Conservation (phyloP, 2,329 filamentous ascomycete genomes). For the Sporothrix sp. region DNA sequence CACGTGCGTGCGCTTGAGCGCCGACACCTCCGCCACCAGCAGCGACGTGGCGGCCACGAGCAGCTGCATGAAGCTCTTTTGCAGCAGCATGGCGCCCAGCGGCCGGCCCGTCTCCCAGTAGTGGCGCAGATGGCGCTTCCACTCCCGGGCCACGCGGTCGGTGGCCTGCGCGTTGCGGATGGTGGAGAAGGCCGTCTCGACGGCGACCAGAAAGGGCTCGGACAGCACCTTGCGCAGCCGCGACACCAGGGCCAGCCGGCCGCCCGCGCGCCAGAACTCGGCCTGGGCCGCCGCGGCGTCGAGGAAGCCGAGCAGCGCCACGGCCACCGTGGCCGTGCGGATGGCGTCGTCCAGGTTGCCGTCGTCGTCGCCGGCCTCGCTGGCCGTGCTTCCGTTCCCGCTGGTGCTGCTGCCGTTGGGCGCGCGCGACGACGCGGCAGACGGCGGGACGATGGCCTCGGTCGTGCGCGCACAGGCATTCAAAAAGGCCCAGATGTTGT, state of each 20-base stretch:
- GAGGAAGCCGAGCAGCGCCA: constrained; percentile 85
- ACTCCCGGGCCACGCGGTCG: constrained; percentile 62
- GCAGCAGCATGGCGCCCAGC: constrained; percentile 81
- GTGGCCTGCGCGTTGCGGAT: constrained; percentile 68
- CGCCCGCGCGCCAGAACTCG: constrained; percentile 69
- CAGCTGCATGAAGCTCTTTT: constrained; percentile 79
- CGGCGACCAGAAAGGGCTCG: constrained; percentile 71
- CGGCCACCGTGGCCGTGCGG: constrained; percentile 62
- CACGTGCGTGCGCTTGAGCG: constrained; percentile 52
- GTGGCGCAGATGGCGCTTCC: constrained; percentile 76
- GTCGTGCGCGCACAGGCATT: constrained; percentile 58
- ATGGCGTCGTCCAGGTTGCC: constrained; percentile 57
- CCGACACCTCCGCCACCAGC: constrained; percentile 53
- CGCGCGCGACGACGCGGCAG: constrained; percentile 4
- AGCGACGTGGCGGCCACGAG: constrained; percentile 70
- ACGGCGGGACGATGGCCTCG: constrained; percentile 38
- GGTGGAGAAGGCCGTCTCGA: constrained; percentile 84
- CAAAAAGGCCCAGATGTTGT: constrained; percentile 63
- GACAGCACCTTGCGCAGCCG: constrained; percentile 65
- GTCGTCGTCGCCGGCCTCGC: constrained; percentile 45
- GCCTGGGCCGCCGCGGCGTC: constrained; percentile 69
- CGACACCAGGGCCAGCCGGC: constrained; percentile 64
- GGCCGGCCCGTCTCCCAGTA: constrained; percentile 74
- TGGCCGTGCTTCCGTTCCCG: constrained; percentile 29
- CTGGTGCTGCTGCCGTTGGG: constrained; percentile 2